A percentile compares a stretch with the other conserved stretches of the same genome.
Evolutionary conservation across 2,329 filamentous ascomycete species (phyloP).

Genomic region (Colletotrichum salicis): DNA sequence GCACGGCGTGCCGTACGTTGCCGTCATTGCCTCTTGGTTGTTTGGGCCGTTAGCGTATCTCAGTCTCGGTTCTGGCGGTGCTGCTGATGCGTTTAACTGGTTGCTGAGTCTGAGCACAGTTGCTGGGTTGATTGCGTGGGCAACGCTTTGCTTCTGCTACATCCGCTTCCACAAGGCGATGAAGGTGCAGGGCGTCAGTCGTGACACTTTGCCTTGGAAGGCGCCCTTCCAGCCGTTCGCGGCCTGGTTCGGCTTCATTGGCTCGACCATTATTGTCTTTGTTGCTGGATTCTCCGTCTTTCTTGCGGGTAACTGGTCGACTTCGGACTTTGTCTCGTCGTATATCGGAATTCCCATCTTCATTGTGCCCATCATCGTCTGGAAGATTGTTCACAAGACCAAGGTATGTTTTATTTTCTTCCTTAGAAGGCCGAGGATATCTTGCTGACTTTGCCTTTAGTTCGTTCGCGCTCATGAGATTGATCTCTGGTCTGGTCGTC

Average conservation of each 20-base stretch:
- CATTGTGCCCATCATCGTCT: conserved; percentile 52
- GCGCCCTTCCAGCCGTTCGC: conserved; percentile 56
- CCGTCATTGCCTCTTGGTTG: conserved; percentile 49
- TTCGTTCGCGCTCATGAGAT: conserved; percentile 40
- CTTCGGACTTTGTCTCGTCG: conserved; percentile 67
- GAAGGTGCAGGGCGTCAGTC: conserved; percentile 50
- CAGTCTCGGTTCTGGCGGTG: conserved; percentile 57
- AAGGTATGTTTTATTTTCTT: conserved; percentile 9
- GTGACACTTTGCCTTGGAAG: conserved; percentile 52
- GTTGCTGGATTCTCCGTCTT: conserved; percentile 74
- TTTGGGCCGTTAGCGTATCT: conserved; percentile 55
- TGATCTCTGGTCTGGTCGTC: conserved; percentile 42
- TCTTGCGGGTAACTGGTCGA: conserved; percentile 66
- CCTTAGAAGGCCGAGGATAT: neutral
- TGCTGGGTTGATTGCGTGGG: conserved; percentile 56
- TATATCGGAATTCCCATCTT: conserved; percentile 76
- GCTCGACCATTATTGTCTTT: conserved; percentile 56
- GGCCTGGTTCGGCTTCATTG: conserved; percentile 55
- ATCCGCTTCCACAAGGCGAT: conserved; percentile 55
- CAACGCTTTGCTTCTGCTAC: conserved; percentile 55
- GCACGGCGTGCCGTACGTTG: conserved; percentile 55
- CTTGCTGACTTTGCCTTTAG: conserved; percentile 14
- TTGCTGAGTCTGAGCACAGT: conserved; percentile 58
- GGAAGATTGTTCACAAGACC: conserved; percentile 46
- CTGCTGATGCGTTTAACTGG: conserved; percentile 56